Evolutionary conservation across 1,139 yeast genomes (phyloP), one percentile per base, ranked within the genome.

Genomic region (Suhomyces coccinellae): DNA sequence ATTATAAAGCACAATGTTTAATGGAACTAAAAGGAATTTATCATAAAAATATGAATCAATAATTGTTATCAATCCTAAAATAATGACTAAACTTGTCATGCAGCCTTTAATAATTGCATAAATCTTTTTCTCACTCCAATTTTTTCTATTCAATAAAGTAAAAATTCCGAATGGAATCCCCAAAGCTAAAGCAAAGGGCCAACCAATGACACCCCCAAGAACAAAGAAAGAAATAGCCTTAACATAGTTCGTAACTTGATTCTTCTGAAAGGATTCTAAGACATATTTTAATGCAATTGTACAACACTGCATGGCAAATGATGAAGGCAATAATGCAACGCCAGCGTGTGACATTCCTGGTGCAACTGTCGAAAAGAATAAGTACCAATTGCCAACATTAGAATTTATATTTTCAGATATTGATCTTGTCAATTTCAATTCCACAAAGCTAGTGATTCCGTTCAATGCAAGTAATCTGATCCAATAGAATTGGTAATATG

Each of bases 331-430:
- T 38, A 88, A 74, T 7, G 95, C 86, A 1, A 88, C 86, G 4
- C 96, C 80, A 0, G 97, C 95, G 64, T 89, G 97, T 12, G 85
- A 75, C 84, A 87, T 79, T 1, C 95, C 96, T 0, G 95, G 71
- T 6, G 71, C 62, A 30, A 71, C 48, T 2, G 76, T 54, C 26
- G 80, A 41, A 71, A 77, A 45, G 11, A 83, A 54, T 15, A 84
- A 55, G 62, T 81, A 90, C 82, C 87, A 81, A 43, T 65, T 67
- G 1, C 86, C 84, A 6, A 80, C 67, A 24, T 63, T 58, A 8
- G 53, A 38, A 26, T 56, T 49, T 64, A 72, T 52, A 66, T 56
- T 67, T 29, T 62, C 58, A 24, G 66, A 58, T 33, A 85, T 58
- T 3, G 83, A 71, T 7, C 55, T 52, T 51, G 73, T 79, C 27